Evolutionary conservation across 1,284 basidiomycete genomes (phyloP).

Genomic region (Earliella scabrosa): DNA sequence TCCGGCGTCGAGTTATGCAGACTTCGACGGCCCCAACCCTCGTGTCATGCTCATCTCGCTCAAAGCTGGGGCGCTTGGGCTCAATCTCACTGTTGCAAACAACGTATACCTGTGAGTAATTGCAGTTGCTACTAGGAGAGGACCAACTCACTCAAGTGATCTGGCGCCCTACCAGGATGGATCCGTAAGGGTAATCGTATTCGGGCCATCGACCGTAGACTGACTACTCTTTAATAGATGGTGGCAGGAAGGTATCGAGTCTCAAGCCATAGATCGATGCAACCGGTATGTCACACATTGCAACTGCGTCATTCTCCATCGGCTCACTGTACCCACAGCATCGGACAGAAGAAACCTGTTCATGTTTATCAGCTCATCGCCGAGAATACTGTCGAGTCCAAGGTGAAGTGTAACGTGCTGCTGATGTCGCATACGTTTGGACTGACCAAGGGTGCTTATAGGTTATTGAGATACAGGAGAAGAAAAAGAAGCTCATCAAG

Average conservation of each 20-base stretch:
- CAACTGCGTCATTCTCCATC: no score
- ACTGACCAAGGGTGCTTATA: constrained; percentile 25
- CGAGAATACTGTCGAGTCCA: constrained; percentile 85
- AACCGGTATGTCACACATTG: constrained; percentile 47
- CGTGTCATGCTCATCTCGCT: constrained; percentile 87
- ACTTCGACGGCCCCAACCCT: constrained; percentile 52
- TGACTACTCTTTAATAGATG: constrained; percentile 5
- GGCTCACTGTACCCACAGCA: constrained; percentile 43
- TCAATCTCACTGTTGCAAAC: constrained; percentile 90
- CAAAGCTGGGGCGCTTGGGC: constrained; percentile 81
- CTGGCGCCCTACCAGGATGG: constrained; percentile 62
- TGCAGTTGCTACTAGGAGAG: not conserved
- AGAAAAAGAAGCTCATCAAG: constrained; percentile 74
- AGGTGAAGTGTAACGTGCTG: constrained; percentile 44
- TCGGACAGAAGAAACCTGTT: constrained; percentile 82
- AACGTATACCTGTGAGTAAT: constrained; percentile 82
- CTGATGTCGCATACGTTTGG: not conserved
- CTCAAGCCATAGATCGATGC: constrained; percentile 85
- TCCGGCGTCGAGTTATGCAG: not conserved
- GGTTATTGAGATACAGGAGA: constrained; percentile 84
- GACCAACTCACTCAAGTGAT: not conserved
- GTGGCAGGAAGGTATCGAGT: constrained; percentile 81
- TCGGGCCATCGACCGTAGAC: not conserved
- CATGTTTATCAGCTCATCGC: constrained; percentile 89
- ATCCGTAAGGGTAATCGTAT: constrained; percentile 65